A percentile compares a stretch with the other conserved stretches of the same genome.
Evolutionary conservation across 1,284 basidiomycete genomes (phyloP).

Genomic region (Malassezia caprae): DNA sequence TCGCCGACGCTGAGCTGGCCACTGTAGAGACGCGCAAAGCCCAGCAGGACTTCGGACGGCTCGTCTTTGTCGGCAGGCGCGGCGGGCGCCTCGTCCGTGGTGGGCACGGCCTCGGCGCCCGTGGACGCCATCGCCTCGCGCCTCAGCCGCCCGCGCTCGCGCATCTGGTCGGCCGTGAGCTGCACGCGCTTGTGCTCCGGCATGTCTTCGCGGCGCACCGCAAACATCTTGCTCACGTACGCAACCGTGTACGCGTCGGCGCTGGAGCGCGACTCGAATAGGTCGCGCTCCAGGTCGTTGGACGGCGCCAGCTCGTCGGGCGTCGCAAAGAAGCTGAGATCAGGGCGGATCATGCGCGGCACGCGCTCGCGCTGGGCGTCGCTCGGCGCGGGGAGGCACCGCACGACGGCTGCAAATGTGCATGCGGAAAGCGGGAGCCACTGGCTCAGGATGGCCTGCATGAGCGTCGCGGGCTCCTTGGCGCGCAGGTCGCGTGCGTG

Average conservation of each 20-base stretch:
- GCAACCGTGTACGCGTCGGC: constrained; percentile 48
- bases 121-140: constrained; percentile 16
- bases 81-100: constrained; percentile 9
- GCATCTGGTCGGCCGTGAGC: constrained; percentile 77
- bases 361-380: constrained; percentile 72
- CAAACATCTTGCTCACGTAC: constrained; percentile 98
- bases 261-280: constrained; percentile 54
- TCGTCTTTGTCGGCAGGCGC: constrained; percentile 17
- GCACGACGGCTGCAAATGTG: constrained; percentile 82
- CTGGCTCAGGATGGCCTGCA: constrained; percentile 80
- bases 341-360: constrained; percentile 85
- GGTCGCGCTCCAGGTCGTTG: constrained; percentile 68
- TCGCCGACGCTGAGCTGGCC: constrained; percentile 66
- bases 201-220: constrained; percentile 66
- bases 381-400: constrained; percentile 77
- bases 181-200: constrained; percentile 58
- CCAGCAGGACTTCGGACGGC: constrained; percentile 50
- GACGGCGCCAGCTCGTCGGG: constrained; percentile 55
- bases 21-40: constrained; percentile 87
- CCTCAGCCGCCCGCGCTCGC: constrained; percentile 55
- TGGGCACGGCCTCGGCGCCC: constrained; percentile 13
- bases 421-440: constrained; percentile 92
- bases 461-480: constrained; percentile 74
- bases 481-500: constrained; percentile 78
- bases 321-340: constrained; percentile 51